Percentiles rank a stretch among this genome's conserved stretches.
phyloP scores from a whole-genome alignment of 1,284 basidiomycete species.

The Amylostereum areolatum region DNA sequence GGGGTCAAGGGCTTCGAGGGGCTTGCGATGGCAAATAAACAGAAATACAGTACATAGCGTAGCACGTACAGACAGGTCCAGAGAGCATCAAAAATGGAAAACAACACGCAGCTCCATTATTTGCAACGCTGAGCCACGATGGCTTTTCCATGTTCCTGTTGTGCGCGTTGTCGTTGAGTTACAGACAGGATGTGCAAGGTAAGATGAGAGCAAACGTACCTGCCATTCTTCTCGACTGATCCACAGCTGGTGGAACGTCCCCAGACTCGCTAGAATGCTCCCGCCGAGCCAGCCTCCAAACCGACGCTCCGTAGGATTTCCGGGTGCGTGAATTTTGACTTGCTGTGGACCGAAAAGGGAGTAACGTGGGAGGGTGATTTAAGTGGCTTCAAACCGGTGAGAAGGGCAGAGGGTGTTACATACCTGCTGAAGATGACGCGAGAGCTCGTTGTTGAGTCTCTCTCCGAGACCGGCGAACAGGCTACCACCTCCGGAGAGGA shows the following conservation, averaged over 20 bases:
- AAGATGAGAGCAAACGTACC: constrained; percentile 37
- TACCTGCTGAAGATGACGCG: constrained; percentile 75
- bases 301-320: constrained; percentile 81
- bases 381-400: background rate
- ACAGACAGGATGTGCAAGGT: background rate
- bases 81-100: too few relatives aligned
- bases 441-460: constrained; percentile 77
- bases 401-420: constrained; percentile 20
- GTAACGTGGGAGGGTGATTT: constrained; percentile 5
- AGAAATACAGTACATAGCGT: too few relatives aligned
- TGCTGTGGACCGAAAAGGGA: constrained; percentile 16
- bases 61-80: too few relatives aligned
- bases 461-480: constrained; percentile 85
- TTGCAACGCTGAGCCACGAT: constrained; percentile 80
- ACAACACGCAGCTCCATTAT: constrained; percentile 30
- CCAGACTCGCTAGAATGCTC: constrained; percentile 86
- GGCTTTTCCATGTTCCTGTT: constrained; percentile 68
- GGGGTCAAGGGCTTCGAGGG: too few relatives aligned
- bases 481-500: constrained; percentile 90
- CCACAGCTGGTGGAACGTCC: constrained; percentile 96
- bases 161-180: background rate
- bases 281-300: constrained; percentile 94
- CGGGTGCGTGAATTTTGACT: constrained; percentile 86
- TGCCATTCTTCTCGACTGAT: constrained; percentile 90
- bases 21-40: too few relatives aligned